Percentiles rank a stretch among this genome's conserved stretches.
These are phyloP conservation scores for Globisporangium splendens DNA, from an alignment of 352 stramenopile species.

Conservation along the genomic window DNA sequence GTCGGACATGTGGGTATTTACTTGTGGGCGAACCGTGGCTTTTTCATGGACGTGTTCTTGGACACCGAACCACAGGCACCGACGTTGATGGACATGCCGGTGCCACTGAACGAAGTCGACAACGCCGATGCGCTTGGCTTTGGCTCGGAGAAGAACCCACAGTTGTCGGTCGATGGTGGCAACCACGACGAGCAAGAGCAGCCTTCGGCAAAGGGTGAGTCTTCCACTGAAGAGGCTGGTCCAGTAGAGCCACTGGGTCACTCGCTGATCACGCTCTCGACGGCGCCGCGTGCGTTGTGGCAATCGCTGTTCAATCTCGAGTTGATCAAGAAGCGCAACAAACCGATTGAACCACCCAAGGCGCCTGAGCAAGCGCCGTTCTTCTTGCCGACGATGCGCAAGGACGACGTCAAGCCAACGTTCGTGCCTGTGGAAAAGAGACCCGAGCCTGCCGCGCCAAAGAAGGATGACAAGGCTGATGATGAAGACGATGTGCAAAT, in stretches of 20 bases:
- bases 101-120: conserved; percentile 82
- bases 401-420: conserved; percentile 73
- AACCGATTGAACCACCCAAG: conserved; percentile 92
- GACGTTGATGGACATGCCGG: conserved; percentile 90
- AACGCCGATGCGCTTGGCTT: conserved; percentile 58
- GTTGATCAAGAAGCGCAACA: conserved; percentile 95
- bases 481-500: conserved; percentile 27
- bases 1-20: conserved; percentile 89
- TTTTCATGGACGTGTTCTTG: conserved; percentile 90
- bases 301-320: conserved; percentile 91
- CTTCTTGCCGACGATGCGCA: conserved; percentile 91
- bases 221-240: conserved; percentile 33
- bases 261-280: conserved; percentile 75
- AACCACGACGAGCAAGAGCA: conserved; percentile 8
- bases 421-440: conserved; percentile 53
- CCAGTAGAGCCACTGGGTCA: conserved; percentile 52
- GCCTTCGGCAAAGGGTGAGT: conserved; percentile 40
- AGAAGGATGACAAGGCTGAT: conserved; percentile 12
- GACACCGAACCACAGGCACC: conserved; percentile 71
- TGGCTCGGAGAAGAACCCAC: conserved; percentile 51
- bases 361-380: conserved; percentile 93
- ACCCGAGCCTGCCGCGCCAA: background rate
- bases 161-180: conserved; percentile 25
- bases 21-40: conserved; percentile 94
- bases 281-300: conserved; percentile 83